Evolutionary conservation across 1,284 basidiomycete species (phyloP).

Genomic region (Ganoderma meredithae): DNA sequence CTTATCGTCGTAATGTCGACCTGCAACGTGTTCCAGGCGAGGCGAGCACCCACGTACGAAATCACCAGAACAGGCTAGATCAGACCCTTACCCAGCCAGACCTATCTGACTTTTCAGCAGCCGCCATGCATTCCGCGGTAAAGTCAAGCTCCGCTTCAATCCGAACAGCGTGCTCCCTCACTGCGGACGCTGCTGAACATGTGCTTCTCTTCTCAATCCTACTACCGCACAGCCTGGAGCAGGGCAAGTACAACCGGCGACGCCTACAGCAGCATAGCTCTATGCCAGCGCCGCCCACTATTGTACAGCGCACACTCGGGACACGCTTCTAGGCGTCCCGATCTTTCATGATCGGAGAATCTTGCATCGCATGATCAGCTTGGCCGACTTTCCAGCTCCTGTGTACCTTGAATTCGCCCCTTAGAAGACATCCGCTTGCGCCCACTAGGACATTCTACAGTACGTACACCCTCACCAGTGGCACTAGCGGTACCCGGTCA

Average conservation of each 20-base stretch:
- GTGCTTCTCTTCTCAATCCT: not conserved
- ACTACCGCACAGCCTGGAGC: not conserved
- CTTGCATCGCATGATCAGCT: constrained; percentile 31
- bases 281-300: constrained; percentile 22
- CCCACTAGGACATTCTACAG: constrained; percentile 15
- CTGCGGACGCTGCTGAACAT: not conserved
- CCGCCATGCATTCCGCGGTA: not conserved
- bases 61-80: constrained; percentile 31
- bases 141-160: constrained; percentile 1
- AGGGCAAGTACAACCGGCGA: not conserved
- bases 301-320: constrained; percentile 24
- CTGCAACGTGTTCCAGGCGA: constrained; percentile 38
- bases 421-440: constrained; percentile 14
- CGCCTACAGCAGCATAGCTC: constrained; percentile 3
- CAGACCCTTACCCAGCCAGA: constrained; percentile 28
- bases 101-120: not conserved
- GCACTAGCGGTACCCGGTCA: not conserved
- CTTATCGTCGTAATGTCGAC: constrained; percentile 24
- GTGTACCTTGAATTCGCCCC: constrained; percentile 13
- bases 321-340: constrained; percentile 32
- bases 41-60: constrained; percentile 26
- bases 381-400: constrained; percentile 20
- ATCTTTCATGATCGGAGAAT: constrained; percentile 36
- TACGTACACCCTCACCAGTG: not conserved
- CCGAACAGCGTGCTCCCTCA: not conserved